phyloP scores from a whole-genome alignment of 225 moss, liverwort and hornwort genomes.

The Antitrichia curtipendula region DNA sequence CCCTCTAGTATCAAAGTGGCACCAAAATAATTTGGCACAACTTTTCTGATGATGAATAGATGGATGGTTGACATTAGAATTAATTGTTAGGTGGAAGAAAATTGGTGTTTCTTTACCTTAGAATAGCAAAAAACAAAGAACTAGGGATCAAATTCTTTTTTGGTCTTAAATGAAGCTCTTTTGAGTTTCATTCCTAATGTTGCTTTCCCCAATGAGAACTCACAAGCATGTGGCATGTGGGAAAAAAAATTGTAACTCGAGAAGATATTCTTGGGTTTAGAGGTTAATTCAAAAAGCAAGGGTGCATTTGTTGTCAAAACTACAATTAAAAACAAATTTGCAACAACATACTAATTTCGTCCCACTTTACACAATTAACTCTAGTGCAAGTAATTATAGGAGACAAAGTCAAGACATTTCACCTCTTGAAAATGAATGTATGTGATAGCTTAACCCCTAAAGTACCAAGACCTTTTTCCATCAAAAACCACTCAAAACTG shows the following conservation, averaged over 20 bases:
- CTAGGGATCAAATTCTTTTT: neutral
- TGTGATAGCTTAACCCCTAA: neutral
- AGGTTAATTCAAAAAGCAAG: neutral
- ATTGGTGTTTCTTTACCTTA: fast-evolving
- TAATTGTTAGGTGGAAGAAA: neutral
- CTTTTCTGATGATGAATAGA: too few species aligned
- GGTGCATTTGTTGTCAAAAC: fast-evolving
- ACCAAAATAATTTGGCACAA: too few species aligned
- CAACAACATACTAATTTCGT: neutral
- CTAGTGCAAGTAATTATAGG: neutral
- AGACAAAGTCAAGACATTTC: neutral
- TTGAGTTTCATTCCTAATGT: fast-evolving
- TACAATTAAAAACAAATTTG: neutral
- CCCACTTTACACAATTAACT: neutral
- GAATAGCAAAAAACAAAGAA: neutral
- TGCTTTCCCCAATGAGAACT: neutral
- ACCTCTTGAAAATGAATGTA: neutral
- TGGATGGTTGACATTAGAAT: neutral
- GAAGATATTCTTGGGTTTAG: neutral
- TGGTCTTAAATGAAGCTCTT: neutral
- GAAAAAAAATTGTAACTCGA: fast-evolving
- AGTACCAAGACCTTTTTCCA: too few species aligned
- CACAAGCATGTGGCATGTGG: neutral
- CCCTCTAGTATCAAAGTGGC: too few species aligned
- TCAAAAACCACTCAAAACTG: too few species aligned